Base-by-base conservation (phyloP, 441 rosid genomes). In the Omphalea diandra region DNA sequence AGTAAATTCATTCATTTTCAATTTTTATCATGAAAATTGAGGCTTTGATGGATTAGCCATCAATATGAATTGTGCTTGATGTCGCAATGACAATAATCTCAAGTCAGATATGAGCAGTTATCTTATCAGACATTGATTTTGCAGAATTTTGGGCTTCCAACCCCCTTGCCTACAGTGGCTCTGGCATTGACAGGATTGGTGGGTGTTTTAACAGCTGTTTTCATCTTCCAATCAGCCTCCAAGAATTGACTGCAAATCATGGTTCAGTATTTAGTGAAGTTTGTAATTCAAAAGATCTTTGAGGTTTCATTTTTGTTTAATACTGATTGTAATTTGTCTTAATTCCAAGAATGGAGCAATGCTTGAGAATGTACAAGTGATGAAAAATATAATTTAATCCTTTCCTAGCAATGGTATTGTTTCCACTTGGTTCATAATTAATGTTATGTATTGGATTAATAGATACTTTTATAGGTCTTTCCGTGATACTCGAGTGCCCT, bases 91-190 rank as follows among this genome's bases (percentile, higher is more conserved):
- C 20, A 10, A 52, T 22, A 52, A 0, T 52, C 26, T 49, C 0
- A 1, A 7, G 0, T 15, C 49, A 44, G 6, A 6, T 49, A 5
- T 35, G 36, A 52, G 52, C 50, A 68, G 7, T n/a, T 36, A 43
- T 67, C 67, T 67, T 20, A 49, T 57, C 11, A 36, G 18, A 63
- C 54, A 10, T 73, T 64, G 49, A 10, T 63, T 31, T 67, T 80
- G 85, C 96, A 91, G 98, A 94, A 94, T 76, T 91, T 94, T 47
- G 97, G 98, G 58, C 87, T 94, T 52, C 76, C 87, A 29, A 7
- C 84, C 41, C 97, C 94, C 40, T 76, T 91, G 80, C 98, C 97
- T 18, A 83, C 88, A 0, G 93, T 85, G 40, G 97, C 97, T 59
- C 86, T 94, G 87, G 97, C 87, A 20, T 79, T 90, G 14, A 90